These are phyloP conservation scores for Colletotrichum siamense DNA, from an alignment of 2,329 filamentous ascomycete species.

Conservation along the genomic window DNA sequence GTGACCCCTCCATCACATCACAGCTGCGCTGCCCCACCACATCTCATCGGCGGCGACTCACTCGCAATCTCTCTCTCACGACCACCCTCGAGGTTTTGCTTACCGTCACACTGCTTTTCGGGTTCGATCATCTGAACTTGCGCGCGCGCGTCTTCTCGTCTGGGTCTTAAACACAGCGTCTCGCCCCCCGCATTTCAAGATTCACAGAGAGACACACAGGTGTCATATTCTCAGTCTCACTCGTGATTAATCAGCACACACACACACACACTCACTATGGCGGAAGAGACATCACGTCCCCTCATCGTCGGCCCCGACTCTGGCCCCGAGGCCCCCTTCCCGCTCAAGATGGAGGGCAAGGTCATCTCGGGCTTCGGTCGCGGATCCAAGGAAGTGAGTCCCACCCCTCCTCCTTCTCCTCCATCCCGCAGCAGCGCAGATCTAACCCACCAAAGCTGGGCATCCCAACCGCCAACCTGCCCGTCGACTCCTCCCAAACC, in stretches of 20 bases:
- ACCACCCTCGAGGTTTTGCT: not conserved
- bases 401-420: not conserved
- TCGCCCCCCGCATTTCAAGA: not conserved
- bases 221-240: not conserved
- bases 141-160: not conserved
- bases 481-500: constrained; percentile 66
- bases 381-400: constrained; percentile 83
- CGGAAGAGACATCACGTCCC: constrained; percentile 53
- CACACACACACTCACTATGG: not conserved
- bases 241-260: not conserved
- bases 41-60: constrained; percentile 15
- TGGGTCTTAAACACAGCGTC: not conserved
- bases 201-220: not conserved
- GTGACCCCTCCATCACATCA: constrained; percentile 18
- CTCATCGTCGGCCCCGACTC: constrained; percentile 74
- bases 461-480: constrained; percentile 95
- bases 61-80: not conserved
- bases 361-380: constrained; percentile 94
- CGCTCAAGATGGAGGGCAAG: constrained; percentile 81
- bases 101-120: not conserved
- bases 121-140: not conserved
- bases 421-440: not conserved
- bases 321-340: constrained; percentile 81
- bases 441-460: constrained; percentile 67
- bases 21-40: constrained; percentile 11